Base-by-base conservation (phyloP, 2,329 filamentous ascomycete genomes). In the Coniochaeta sp. region DNA sequence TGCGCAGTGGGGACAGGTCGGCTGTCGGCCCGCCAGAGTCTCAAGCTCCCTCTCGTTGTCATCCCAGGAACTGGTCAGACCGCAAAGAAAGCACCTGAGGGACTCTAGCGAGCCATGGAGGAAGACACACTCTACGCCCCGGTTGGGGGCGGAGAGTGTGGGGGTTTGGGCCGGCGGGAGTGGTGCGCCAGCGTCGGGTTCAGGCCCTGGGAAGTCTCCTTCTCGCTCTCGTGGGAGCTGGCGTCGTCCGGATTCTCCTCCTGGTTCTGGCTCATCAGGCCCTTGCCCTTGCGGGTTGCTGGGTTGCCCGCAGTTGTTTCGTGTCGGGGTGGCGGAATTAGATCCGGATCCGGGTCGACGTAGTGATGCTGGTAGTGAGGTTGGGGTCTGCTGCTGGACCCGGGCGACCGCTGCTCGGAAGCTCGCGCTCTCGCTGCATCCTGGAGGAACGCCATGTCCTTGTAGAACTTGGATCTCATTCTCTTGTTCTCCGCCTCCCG, bases 61-160 rank as follows among this genome's bases (percentile, higher is more conserved):
- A 58, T 87, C 84, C 85, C 85, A 88, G 1, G 81, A 78, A 44
- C 79, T 81, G 5, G 83, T 76, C 44, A 79, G 79, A 0, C 79
- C 79, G 62, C 85, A 88, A 0, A 83, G 76, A 60, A 86, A 86
- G 68, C 88, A 91, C 36, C 88, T 78, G 3, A 91, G 76, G 34
- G 77, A 76, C 59, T 84, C 79, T 5, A 91, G 73, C n/a, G 87
- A 88, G 7, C 88, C 88, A 68, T 90, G 88, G 1, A 91, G 77
- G 60, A 86, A 88, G n/a, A 91, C 88, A 59, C 85, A 86, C 66
- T 86, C 83, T 1, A 86, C 83, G 0, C 83, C 83, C 40, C 72
- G 75, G 50, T 73, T 71, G 0, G 70, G 70, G 7, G 66, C 63
- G 11, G 66, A 40, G 7, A 63, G 65, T 3, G 62, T 64, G 6